phyloP scores from a whole-genome alignment of 2,329 filamentous ascomycete genomes.

The Diplodia sapinea region DNA sequence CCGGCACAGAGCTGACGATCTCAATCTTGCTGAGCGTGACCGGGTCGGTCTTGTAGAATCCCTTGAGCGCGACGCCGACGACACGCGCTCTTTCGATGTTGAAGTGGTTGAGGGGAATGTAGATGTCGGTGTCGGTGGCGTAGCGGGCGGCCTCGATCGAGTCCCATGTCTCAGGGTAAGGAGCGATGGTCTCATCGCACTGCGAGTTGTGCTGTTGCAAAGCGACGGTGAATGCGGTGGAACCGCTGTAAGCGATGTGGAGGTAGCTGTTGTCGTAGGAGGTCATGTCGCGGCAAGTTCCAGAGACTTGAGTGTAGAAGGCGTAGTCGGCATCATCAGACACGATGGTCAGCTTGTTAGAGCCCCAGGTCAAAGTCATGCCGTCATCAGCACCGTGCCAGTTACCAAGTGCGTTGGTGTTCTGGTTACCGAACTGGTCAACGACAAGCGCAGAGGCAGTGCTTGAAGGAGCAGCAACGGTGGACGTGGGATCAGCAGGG shows the following conservation, averaged over 20 bases:
- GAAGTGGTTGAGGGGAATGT: slow-evolving; percentile 71
- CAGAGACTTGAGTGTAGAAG: slow-evolving; percentile 65
- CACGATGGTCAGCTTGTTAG: slow-evolving; percentile 60
- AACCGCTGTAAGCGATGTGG: slow-evolving; percentile 68
- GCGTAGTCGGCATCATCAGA: slow-evolving; percentile 66
- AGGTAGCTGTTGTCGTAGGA: slow-evolving; percentile 64
- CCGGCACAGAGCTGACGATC: slow-evolving; percentile 63
- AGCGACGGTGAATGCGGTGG: slow-evolving; percentile 67
- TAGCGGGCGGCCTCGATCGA: slow-evolving; percentile 70
- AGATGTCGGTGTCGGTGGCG: slow-evolving; percentile 60
- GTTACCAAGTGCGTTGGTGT: slow-evolving; percentile 65
- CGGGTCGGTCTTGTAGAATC: slow-evolving; percentile 62
- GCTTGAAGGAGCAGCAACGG: slow-evolving; percentile 58
- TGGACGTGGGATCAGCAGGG: slow-evolving; percentile 53
- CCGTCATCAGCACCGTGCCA: slow-evolving; percentile 71
- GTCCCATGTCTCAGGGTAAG: slow-evolving; percentile 72
- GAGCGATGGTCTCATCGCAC: slow-evolving; percentile 62
- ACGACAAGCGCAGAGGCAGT: slow-evolving; percentile 61
- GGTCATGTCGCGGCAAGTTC: slow-evolving; percentile 62
- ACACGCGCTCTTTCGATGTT: slow-evolving; percentile 62
- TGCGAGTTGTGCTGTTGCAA: slow-evolving; percentile 70
- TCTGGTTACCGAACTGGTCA: slow-evolving; percentile 62
- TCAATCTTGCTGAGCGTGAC: slow-evolving; percentile 65
- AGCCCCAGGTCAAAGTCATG: slow-evolving; percentile 59
- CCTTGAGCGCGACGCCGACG: slow-evolving; percentile 67